phyloP scores from a whole-genome alignment of 2,329 filamentous ascomycete genomes.

The Colletotrichum gigasporum region DNA sequence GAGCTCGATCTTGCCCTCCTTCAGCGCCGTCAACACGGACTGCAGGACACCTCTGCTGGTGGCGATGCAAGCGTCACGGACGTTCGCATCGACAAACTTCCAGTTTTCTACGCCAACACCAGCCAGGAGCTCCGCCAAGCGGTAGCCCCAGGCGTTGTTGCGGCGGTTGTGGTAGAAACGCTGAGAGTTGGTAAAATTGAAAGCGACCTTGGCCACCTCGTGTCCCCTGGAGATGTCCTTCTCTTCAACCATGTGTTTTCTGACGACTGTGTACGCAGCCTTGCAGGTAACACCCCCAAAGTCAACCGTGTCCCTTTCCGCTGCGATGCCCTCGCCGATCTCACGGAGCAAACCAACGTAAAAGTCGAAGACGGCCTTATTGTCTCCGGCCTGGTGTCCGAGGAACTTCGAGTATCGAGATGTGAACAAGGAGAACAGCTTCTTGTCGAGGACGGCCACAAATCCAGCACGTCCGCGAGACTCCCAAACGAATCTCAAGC shows the following conservation, averaged over 20 bases:
- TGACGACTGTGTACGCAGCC: slow-evolving; percentile 35
- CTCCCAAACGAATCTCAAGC: slow-evolving; percentile 47
- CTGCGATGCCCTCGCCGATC: slow-evolving; percentile 44
- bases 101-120: slow-evolving; percentile 44
- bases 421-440: slow-evolving; percentile 50
- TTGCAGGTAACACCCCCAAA: slow-evolving; percentile 49
- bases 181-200: slow-evolving; percentile 52
- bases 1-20: slow-evolving; percentile 53
- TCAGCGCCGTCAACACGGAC: slow-evolving; percentile 50
- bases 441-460: slow-evolving; percentile 45
- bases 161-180: slow-evolving; percentile 49
- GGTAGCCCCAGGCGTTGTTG: slow-evolving; percentile 54
- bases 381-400: slow-evolving; percentile 32
- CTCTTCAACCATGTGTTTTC: slow-evolving; percentile 45
- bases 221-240: slow-evolving; percentile 50
- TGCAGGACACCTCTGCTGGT: slow-evolving; percentile 20
- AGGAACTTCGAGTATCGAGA: slow-evolving; percentile 41
- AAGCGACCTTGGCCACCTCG: slow-evolving; percentile 52
- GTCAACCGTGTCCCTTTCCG: slow-evolving; percentile 42
- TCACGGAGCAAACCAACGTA: slow-evolving; percentile 50
- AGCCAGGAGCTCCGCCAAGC: slow-evolving; percentile 54
- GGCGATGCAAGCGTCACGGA: slow-evolving; percentile 38
- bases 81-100: slow-evolving; percentile 38
- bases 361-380: slow-evolving; percentile 47
- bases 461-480: slow-evolving; percentile 46